Percentiles rank a stretch among this genome's conserved stretches.
Conservation (phyloP, 257 asterid genomes). For the Salvia hispanica region DNA sequence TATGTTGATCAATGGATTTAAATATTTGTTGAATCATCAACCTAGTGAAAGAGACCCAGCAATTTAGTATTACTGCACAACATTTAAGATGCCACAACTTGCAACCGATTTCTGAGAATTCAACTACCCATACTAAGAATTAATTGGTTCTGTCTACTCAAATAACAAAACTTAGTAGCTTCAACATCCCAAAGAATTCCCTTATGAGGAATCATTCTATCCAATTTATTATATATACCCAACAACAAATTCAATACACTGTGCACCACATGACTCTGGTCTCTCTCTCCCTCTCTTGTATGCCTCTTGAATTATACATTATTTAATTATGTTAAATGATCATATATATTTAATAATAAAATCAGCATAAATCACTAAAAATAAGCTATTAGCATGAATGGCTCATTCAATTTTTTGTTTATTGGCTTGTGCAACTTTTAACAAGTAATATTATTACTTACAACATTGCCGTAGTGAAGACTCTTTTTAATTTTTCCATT, state of each 20-base stretch:
- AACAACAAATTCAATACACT: neutral
- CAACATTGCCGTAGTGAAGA: conserved; percentile 53
- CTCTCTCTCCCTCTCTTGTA: too few species aligned
- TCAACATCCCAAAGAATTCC: neutral
- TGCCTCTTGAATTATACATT: too few species aligned
- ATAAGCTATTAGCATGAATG: too few species aligned
- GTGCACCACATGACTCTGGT: neutral
- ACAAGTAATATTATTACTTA: conserved; percentile 33
- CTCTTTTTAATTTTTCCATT: conserved; percentile 58
- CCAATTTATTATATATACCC: neutral
- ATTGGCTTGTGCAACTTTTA: too few species aligned
- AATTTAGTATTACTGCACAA: neutral
- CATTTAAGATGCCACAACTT: neutral
- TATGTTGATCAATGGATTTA: neutral
- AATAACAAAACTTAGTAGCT: neutral
- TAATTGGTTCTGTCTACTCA: neutral
- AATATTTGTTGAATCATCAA: neutral
- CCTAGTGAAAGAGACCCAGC: neutral
- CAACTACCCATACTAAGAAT: conserved; percentile 21
- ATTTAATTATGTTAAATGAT: too few species aligned
- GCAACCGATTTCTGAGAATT: neutral
- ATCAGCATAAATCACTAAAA: too few species aligned
- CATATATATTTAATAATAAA: too few species aligned
- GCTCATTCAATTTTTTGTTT: too few species aligned
- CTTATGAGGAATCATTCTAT: neutral